These are phyloP conservation scores for Ballota nigra DNA, from an alignment of 257 asterid genomes.

Conservation along the genomic window DNA sequence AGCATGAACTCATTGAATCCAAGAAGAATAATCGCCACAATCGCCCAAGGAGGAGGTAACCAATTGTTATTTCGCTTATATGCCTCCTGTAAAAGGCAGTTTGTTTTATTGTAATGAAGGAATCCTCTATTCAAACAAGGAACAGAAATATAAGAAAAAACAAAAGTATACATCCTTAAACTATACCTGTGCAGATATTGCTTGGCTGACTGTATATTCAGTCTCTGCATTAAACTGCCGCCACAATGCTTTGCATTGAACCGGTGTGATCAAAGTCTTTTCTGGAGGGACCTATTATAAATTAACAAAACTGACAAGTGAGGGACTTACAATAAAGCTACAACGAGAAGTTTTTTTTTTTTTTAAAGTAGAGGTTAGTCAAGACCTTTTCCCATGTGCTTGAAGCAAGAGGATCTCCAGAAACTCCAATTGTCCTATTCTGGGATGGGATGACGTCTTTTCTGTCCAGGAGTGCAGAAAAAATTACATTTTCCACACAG, in stretches of 20 bases:
- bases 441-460: conserved; percentile 23
- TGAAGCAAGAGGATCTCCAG: conserved; percentile 55
- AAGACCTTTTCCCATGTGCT: conserved; percentile 65
- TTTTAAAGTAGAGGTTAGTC: neutral
- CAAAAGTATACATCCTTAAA: neutral
- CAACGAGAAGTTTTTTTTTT: neutral
- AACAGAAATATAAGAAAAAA: neutral
- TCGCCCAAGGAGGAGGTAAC: conserved; percentile 74
- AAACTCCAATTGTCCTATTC: conserved; percentile 29
- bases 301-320: neutral
- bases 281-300: conserved; percentile 47
- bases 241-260: conserved; percentile 61
- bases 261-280: conserved; percentile 59
- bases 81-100: conserved; percentile 40
- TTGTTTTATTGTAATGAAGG: neutral
- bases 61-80: conserved; percentile 45
- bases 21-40: conserved; percentile 50
- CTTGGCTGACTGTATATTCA: conserved; percentile 53
- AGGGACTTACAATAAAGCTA: conserved; percentile 3
- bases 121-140: neutral
- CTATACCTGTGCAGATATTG: conserved; percentile 56
- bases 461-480: conserved; percentile 40
- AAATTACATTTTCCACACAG: conserved; percentile 42
- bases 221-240: conserved; percentile 57
- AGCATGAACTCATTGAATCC: conserved; percentile 70